phyloP scores from a whole-genome alignment of 139 green algal species.

The Ettlia oleoabundans region DNA sequence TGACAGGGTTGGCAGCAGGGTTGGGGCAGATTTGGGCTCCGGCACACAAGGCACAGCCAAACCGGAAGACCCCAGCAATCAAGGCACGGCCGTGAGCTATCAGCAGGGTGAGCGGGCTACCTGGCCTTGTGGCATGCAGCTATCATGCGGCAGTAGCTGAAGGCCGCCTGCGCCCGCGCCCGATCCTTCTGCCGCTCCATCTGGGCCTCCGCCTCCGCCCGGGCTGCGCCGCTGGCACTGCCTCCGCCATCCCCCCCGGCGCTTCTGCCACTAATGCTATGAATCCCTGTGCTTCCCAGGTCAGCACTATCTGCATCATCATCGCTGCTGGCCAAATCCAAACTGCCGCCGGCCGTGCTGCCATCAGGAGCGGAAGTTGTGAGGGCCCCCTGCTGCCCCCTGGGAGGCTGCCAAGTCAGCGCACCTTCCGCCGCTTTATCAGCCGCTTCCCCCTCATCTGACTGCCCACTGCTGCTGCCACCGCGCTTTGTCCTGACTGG shows the following conservation, averaged over 20 bases:
- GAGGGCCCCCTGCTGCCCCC: too few species aligned
- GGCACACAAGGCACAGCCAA: background rate
- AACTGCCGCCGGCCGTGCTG: too few species aligned
- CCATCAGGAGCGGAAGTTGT: too few species aligned
- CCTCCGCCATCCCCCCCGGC: too few species aligned
- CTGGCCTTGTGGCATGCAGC: constrained; percentile 32
- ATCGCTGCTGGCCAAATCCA: too few species aligned
- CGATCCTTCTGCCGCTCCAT: background rate
- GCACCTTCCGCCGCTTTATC: too few species aligned
- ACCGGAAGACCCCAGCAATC: background rate
- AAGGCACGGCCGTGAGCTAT: background rate
- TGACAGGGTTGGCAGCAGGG: background rate
- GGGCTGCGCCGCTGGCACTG: background rate
- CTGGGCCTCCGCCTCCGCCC: background rate
- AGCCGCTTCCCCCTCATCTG: background rate
- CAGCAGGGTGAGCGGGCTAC: background rate
- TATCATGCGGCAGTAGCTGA: constrained; percentile 32
- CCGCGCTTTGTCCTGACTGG: background rate
- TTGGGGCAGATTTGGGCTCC: too few species aligned
- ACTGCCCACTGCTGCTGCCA: background rate
- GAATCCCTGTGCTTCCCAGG: too few species aligned
- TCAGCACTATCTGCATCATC: too few species aligned
- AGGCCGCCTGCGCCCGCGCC: background rate
- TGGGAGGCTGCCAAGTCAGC: too few species aligned
- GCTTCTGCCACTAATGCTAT: too few species aligned